A percentile compares a stretch with the other conserved stretches of the same genome.
Evolutionary conservation across 2,329 filamentous ascomycete genomes (phyloP).

Genomic region (Neonectria neomacrospora): DNA sequence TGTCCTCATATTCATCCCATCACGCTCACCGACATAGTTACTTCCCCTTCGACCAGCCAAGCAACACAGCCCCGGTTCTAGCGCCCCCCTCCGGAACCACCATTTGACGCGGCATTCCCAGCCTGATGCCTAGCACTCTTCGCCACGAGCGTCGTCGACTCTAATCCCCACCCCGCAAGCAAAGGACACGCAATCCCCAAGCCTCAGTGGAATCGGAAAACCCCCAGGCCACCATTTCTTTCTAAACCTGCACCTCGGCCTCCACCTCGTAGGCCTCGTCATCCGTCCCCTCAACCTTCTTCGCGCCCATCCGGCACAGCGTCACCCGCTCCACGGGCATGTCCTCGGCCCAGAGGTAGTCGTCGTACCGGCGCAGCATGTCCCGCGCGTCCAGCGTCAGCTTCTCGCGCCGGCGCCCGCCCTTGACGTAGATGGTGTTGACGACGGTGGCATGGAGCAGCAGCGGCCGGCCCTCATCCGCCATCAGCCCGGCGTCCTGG

Average conservation of each 20-base stretch:
- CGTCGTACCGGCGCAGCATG: constrained; percentile 69
- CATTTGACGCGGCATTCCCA: not conserved
- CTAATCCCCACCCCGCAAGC: not conserved
- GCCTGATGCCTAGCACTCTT: constrained; percentile 17
- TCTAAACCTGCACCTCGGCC: constrained; percentile 57
- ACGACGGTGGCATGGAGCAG: constrained; percentile 86
- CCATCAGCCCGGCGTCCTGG: constrained; percentile 64
- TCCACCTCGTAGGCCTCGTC: constrained; percentile 66
- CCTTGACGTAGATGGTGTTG: constrained; percentile 82
- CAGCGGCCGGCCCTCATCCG: constrained; percentile 69
- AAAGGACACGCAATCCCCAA: not conserved
- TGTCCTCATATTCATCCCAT: not conserved
- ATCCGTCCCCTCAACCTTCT: constrained; percentile 66
- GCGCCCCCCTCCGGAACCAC: not conserved
- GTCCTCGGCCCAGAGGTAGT: constrained; percentile 76
- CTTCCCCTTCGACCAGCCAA: not conserved
- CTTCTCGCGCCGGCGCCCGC: constrained; percentile 49
- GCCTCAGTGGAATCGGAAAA: not conserved
- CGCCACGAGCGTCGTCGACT: not conserved
- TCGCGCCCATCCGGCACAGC: constrained; percentile 90
- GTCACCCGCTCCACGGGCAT: constrained; percentile 76
- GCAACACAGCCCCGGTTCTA: not conserved
- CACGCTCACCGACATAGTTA: not conserved
- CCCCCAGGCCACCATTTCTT: constrained; percentile 24
- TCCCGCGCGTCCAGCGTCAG: constrained; percentile 65